phyloP scores from a whole-genome alignment of 2,329 filamentous ascomycete species.

The Blastomyces silverae region DNA sequence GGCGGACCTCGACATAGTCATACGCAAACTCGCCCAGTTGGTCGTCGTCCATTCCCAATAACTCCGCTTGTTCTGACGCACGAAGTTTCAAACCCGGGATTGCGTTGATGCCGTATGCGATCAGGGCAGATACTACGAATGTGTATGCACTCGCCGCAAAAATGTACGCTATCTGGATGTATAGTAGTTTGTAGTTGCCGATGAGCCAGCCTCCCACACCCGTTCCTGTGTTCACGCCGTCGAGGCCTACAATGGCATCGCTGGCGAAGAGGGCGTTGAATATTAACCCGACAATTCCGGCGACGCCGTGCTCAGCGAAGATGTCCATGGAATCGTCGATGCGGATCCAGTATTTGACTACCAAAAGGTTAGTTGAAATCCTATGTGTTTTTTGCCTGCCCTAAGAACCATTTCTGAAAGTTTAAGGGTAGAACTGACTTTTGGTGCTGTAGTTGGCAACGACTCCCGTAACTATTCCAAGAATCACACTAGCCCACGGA shows the following conservation, averaged over 20 bases:
- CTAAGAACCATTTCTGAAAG: background rate
- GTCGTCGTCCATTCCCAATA: slow-evolving; percentile 55
- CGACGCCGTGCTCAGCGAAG: slow-evolving; percentile 81
- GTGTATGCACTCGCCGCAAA: slow-evolving; percentile 59
- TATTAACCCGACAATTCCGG: slow-evolving; percentile 73
- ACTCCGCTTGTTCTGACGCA: slow-evolving; percentile 59
- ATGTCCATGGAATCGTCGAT: slow-evolving; percentile 86
- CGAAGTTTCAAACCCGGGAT: slow-evolving; percentile 64
- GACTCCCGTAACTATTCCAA: slow-evolving; percentile 57
- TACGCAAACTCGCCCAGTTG: slow-evolving; percentile 49
- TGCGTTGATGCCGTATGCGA: slow-evolving; percentile 64
- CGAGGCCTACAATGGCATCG: slow-evolving; percentile 65
- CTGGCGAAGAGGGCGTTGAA: slow-evolving; percentile 72
- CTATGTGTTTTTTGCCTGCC: background rate
- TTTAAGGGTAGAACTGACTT: slow-evolving; percentile 51
- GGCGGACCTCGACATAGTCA: slow-evolving; percentile 47
- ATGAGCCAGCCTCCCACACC: slow-evolving; percentile 61
- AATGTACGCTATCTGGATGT: slow-evolving; percentile 63
- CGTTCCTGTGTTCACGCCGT: slow-evolving; percentile 52
- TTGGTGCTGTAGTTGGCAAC: slow-evolving; percentile 83
- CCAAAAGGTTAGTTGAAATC: slow-evolving; percentile 16
- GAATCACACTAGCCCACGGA: slow-evolving; percentile 56
- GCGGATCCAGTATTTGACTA: slow-evolving; percentile 65
- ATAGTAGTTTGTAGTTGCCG: slow-evolving; percentile 63
- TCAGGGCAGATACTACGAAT: slow-evolving; percentile 60